Conservation (phyloP, 495 filamentous ascomycete species). For the Aspergillus incahuasiensis region DNA sequence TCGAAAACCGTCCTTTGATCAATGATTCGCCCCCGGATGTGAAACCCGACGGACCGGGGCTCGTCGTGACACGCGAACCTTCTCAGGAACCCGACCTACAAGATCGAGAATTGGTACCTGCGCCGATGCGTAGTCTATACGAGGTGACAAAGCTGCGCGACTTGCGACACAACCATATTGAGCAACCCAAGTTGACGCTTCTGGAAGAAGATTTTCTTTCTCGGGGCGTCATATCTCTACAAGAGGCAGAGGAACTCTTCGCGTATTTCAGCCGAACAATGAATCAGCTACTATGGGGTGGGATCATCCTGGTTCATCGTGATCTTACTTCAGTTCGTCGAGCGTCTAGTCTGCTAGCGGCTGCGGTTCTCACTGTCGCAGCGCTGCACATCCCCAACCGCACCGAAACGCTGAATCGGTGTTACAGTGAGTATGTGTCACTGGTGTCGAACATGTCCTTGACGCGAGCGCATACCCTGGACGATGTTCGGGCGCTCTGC, state of each 20-base stretch:
- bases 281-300: conserved; percentile 54
- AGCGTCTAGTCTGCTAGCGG: conserved; percentile 45
- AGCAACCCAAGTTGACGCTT: conserved; percentile 42
- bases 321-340: conserved; percentile 46
- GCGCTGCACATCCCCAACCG: conserved; percentile 50
- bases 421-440: conserved; percentile 48
- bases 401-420: conserved; percentile 45
- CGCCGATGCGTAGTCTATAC: conserved; percentile 56
- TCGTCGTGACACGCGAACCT: conserved; percentile 45
- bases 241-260: conserved; percentile 49
- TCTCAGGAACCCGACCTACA: conserved; percentile 49
- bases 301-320: conserved; percentile 49
- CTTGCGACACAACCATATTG: conserved; percentile 41
- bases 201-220: conserved; percentile 51
- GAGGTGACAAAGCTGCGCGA: conserved; percentile 56
- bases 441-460: conserved; percentile 50
- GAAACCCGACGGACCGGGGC: conserved; percentile 28
- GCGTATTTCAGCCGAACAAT: conserved; percentile 51
- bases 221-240: conserved; percentile 41
- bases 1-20: conserved; percentile 24
- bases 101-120: conserved; percentile 45
- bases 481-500: conserved; percentile 50
- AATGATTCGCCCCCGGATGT: conserved; percentile 23
- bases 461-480: conserved; percentile 44
- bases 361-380: conserved; percentile 49